Base-by-base conservation (phyloP, 257 asterid species). In the Nicotiana benthamiana region DNA sequence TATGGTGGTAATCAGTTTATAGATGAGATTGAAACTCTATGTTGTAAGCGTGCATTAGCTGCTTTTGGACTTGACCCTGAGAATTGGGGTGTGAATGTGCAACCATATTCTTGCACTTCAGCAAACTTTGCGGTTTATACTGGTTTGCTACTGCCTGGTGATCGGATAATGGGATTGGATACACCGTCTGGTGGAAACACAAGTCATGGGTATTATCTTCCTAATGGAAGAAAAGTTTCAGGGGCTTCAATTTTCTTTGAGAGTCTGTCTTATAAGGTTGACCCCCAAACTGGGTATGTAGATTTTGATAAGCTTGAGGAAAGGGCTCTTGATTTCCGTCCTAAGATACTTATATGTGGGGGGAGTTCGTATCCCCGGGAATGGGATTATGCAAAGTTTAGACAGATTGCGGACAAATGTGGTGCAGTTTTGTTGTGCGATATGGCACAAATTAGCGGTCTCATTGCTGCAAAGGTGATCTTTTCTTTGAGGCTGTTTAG, bases 131-230 rank as follows among this genome's bases (percentile, higher is more conserved):
- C 98, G 20, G 98, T 91, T 10, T 94, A 92, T 78, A 90, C 98
- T 0, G 99, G 97, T 59, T 87, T 96, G 62, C 64, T 96, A 84
- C 84, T 89, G 30, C 99, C 99, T 0, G 97, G 98, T 82, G 98
- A 94, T 88, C 81, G 98, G 83, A 94, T 94, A 83, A 94, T 94
- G 97, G 98, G 98, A 80, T 82, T 94, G 88, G 98, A 94, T 81
- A 89, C 96, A 2, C 98, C 97, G 1, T 94, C 98, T 30, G 98
- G 98, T 40, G 99, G 99, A 52, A 94, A 96, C 80, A 89, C 98
- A 16, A 96, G 98, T 83, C 99, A 96, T 52, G 99, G 99, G n/a
- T 96, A 90, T 80, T 96, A 91, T 85, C 83, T 91, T 65, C 98
- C 99, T 1, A 94, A 94, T 83, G 99, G 99, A 68, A 90, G 97